Conservation (phyloP, 108 stramenopile species). For the Fragilaria crotonensis region DNA sequence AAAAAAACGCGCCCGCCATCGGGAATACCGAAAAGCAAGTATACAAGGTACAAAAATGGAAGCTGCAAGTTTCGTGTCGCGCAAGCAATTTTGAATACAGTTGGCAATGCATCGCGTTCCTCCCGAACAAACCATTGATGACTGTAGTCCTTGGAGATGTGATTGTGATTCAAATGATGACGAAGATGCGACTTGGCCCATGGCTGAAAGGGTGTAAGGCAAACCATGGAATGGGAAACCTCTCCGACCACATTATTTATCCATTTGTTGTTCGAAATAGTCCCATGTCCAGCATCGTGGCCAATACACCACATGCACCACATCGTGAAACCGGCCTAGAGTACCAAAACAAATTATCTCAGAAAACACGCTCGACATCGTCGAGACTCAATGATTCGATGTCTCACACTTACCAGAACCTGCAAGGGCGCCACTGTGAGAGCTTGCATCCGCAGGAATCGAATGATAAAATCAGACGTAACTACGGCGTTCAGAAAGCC, state of each 20-base stretch:
- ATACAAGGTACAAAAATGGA: slow-evolving; percentile 62
- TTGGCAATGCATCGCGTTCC: slow-evolving; percentile 36
- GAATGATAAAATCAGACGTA: slow-evolving; percentile 20
- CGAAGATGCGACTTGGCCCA: slow-evolving; percentile 44
- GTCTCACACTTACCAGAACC: too few species aligned
- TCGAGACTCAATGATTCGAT: too few species aligned
- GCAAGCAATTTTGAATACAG: slow-evolving; percentile 36
- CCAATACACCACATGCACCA: slow-evolving; percentile 82
- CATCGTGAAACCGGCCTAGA: slow-evolving; percentile 63
- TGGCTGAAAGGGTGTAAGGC: slow-evolving; percentile 62
- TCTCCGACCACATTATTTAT: slow-evolving; percentile 64
- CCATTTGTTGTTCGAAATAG: slow-evolving; percentile 21
- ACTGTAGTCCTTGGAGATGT: slow-evolving; percentile 50
- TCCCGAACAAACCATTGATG: slow-evolving; percentile 75
- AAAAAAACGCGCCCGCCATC: slow-evolving; percentile 69
- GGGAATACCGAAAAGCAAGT: slow-evolving; percentile 51
- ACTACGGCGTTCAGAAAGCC: slow-evolving; percentile 51
- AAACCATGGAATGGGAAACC: slow-evolving; percentile 50
- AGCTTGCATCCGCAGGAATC: slow-evolving; percentile 14
- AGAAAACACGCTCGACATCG: too few species aligned
- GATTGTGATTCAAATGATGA: slow-evolving; percentile 66
- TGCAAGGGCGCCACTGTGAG: slow-evolving; percentile 45
- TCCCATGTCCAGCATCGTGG: slow-evolving; percentile 68
- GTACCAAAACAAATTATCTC: too few species aligned
- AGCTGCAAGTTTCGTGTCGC: slow-evolving; percentile 45